Conservation (phyloP, 345 rosid genomes). For the Conringia planisiliqua region DNA sequence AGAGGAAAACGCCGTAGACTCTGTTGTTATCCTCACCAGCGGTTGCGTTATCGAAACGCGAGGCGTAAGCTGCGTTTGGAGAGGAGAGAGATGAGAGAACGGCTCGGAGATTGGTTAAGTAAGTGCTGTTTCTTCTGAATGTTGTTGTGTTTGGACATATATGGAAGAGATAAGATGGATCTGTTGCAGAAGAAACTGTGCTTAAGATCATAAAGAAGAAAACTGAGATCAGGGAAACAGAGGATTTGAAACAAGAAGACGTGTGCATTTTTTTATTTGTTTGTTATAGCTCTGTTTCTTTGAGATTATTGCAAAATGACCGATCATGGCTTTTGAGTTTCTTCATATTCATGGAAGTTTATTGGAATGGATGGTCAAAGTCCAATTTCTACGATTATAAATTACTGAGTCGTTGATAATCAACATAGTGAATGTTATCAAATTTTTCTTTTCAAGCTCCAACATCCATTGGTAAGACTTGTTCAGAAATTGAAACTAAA, state of each 20-base stretch:
- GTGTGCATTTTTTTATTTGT: background rate
- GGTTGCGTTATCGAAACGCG: conserved; percentile 43
- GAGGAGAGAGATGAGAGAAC: conserved; percentile 36
- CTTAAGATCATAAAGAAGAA: conserved; percentile 10
- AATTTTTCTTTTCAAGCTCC: background rate
- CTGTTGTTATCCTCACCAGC: conserved; percentile 25
- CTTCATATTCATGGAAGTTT: background rate
- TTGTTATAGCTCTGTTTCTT: background rate
- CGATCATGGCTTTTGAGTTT: background rate
- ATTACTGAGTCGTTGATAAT: background rate
- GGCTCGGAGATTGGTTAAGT: conserved; percentile 37
- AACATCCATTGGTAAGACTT: background rate
- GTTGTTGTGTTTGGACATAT: conserved; percentile 28
- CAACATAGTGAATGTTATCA: background rate
- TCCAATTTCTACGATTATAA: background rate
- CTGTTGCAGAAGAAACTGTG: conserved; percentile 26
- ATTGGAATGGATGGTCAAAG: background rate
- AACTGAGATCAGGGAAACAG: conserved; percentile 12
- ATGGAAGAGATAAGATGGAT: conserved; percentile 32
- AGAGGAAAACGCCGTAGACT: conserved; percentile 41
- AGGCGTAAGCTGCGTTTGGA: conserved; percentile 25
- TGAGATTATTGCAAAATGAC: background rate
- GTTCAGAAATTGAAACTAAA: background rate
- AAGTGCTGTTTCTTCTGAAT: conserved; percentile 39
- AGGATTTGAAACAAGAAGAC: conserved; percentile 18